phyloP scores from a whole-genome alignment of 2,329 filamentous ascomycete genomes.

The Dothideomycetes sp. region DNA sequence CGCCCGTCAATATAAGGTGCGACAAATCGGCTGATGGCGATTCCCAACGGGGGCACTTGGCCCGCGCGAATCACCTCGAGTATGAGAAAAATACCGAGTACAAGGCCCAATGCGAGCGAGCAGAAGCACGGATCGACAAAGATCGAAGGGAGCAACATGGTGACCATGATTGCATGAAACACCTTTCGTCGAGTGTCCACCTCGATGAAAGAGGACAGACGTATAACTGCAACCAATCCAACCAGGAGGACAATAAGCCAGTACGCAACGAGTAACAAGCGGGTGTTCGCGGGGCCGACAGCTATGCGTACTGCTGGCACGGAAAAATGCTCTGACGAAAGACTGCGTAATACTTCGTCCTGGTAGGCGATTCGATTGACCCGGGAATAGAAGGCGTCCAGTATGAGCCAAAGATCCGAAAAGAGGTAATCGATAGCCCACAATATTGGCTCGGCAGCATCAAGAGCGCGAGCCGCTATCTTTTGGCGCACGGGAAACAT shows the following conservation, averaged over 20 bases:
- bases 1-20: slow-evolving; percentile 90
- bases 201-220: slow-evolving; percentile 74
- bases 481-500: slow-evolving; percentile 63
- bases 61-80: slow-evolving; percentile 84
- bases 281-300: slow-evolving; percentile 69
- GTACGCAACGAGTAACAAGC: slow-evolving; percentile 68
- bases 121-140: slow-evolving; percentile 81
- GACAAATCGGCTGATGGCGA: slow-evolving; percentile 75
- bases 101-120: slow-evolving; percentile 66
- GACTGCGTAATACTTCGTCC: slow-evolving; percentile 9
- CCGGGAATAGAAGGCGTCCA: slow-evolving; percentile 21
- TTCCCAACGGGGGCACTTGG: slow-evolving; percentile 81
- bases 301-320: slow-evolving; percentile 50
- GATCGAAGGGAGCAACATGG: slow-evolving; percentile 81
- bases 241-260: slow-evolving; percentile 59
- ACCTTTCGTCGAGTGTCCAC: slow-evolving; percentile 95
- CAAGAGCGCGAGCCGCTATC: slow-evolving; percentile 57
- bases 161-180: slow-evolving; percentile 97
- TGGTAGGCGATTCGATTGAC: slow-evolving; percentile 12
- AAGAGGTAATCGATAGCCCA: slow-evolving; percentile 90
- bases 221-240: slow-evolving; percentile 65
- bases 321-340: slow-evolving; percentile 24
- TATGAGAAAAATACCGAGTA: slow-evolving; percentile 76
- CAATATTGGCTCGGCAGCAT: slow-evolving; percentile 70
- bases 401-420: slow-evolving; percentile 58